Base-by-base conservation (phyloP, 805 yeast genomes). In the Kazachstania africana region DNA sequence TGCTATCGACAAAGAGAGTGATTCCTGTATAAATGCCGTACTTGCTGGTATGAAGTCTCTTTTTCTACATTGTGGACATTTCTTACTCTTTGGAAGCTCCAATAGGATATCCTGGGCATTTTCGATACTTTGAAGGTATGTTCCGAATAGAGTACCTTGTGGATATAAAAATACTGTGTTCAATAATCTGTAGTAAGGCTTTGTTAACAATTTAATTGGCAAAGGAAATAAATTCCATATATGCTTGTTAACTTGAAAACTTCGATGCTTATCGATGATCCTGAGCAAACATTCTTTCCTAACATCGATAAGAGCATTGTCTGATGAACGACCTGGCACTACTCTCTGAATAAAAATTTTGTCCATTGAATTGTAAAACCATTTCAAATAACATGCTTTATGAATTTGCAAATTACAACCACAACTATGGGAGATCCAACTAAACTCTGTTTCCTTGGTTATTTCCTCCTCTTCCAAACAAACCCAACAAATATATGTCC, bases 371-470 rank as follows among this genome's bases (percentile, higher is more conserved):
- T 40, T 40, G 26, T 39, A 43, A 2, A 50, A 28, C 44, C 48
- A 42, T 24, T 31, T 40, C n/a, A 50, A 29, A 17, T 46, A 47
- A 26, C 57, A 52, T 14, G 31, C 14, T 27, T 48, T 48, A 34
- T 52, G 57, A 4, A 52, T 36, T 36, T 52, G 54, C 24, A 52
- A 36, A 23, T 52, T 43, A 27, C 57, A 52, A 15, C 51, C 51
- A 28, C 57, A 52, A n/a, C 35, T 31, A 35, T 52, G 57, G 6
- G 26, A 31, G 12, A 44, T 34, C 55, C 55, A 52, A 1, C 38
- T 26, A 9, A 36, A 24, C 24, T 39, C 35, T 21, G 26, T 29
- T 2, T 22, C 26, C 6, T 41, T 28, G 17, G 36, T 35, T 20
- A 34, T 33, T 3, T 21, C 34, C 9, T 45, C 37, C 23, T 42